Conservation (phyloP, 257 asterid species). For the Sherardia arvensis region DNA sequence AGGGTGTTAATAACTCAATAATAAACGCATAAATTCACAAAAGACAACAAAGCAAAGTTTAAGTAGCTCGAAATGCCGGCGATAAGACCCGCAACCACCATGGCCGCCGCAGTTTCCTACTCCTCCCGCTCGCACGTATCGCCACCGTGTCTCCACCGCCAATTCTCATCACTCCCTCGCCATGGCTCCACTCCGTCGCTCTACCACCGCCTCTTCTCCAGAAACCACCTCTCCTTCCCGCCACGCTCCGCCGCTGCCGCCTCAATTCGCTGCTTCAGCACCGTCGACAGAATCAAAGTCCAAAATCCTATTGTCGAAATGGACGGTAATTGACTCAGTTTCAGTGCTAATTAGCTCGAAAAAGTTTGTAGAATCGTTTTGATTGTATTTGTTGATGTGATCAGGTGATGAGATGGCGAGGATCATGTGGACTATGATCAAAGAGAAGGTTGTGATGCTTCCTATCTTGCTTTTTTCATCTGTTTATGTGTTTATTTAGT, state of each 20-base stretch:
- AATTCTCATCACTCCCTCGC: slow-evolving; percentile 10
- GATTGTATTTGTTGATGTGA: neutral
- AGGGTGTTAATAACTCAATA: neutral
- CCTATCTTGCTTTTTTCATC: neutral
- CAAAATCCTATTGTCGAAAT: slow-evolving; percentile 87
- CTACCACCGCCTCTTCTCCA: slow-evolving; percentile 18
- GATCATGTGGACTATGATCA: slow-evolving; percentile 75
- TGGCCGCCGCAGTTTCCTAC: slow-evolving; percentile 33
- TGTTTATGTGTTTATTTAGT: slow-evolving; percentile 1
- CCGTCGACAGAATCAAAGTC: slow-evolving; percentile 50
- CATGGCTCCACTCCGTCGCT: slow-evolving; percentile 7
- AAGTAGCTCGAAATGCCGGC: slow-evolving; percentile 1
- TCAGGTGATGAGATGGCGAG: slow-evolving; percentile 95
- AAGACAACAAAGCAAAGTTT: neutral
- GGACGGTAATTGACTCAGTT: slow-evolving; percentile 49
- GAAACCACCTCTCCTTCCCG: slow-evolving; percentile 18
- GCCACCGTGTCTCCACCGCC: slow-evolving; percentile 18
- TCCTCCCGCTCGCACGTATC: slow-evolving; percentile 19
- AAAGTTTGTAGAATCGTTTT: no score
- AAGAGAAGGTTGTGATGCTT: slow-evolving; percentile 50
- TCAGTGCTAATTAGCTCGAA: neutral
- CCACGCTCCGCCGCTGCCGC: slow-evolving; percentile 26
- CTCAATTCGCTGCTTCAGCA: slow-evolving; percentile 49
- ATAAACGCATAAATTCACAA: neutral
- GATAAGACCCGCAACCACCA: slow-evolving; percentile 37